Evolutionary conservation across 441 rosid genomes (phyloP).

Genomic region (Syzygium syzygioides): DNA sequence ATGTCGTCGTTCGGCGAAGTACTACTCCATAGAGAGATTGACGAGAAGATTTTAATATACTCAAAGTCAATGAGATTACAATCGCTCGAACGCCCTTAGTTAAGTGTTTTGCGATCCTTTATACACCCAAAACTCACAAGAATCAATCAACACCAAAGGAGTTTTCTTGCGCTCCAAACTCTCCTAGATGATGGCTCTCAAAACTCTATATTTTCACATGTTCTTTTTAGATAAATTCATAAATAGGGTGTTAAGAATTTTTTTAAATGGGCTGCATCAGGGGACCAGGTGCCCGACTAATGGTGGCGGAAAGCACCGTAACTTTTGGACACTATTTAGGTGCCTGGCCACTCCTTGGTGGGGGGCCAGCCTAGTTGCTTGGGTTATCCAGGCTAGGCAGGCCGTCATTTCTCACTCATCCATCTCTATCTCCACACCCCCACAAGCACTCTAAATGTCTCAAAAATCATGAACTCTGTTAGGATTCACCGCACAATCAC

Average conservation of each 20-base stretch:
- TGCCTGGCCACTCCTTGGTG: too few relatives aligned
- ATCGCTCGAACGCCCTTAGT: neutral
- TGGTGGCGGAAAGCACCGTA: too few relatives aligned
- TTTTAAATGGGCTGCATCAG: neutral
- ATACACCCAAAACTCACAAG: neutral
- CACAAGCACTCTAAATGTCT: neutral
- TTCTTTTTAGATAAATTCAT: neutral
- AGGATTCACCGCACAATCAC: too few relatives aligned
- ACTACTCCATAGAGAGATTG: fast-evolving
- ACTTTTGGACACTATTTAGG: neutral
- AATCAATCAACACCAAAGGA: neutral
- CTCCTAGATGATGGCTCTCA: neutral
- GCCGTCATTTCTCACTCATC: neutral
- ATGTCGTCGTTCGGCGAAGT: neutral
- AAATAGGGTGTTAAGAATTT: neutral
- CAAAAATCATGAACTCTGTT: neutral
- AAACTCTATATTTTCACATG: neutral
- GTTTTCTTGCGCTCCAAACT: neutral
- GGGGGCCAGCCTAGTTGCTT: neutral
- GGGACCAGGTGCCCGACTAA: too few relatives aligned
- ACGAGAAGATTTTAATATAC: too few relatives aligned
- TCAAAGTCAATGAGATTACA: neutral
- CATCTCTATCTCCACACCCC: neutral
- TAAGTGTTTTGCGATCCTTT: neutral
- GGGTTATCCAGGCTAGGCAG: neutral